Evolutionary conservation across 2,329 filamentous ascomycete species (phyloP), one percentile per base, ranked within the genome.

Genomic region (Alternaria atra): DNA sequence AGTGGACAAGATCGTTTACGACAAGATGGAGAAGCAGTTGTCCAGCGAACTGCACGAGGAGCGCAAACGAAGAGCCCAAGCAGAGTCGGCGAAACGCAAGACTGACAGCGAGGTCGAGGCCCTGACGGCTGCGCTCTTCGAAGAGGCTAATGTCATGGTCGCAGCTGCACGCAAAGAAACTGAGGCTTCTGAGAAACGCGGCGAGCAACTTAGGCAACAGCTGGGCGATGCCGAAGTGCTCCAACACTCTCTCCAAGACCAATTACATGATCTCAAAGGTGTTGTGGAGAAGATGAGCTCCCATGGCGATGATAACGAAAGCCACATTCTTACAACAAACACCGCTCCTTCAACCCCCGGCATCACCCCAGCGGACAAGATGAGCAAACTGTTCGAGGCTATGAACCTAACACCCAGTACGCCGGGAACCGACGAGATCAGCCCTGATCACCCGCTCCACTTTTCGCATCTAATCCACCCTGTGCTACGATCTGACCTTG

Each of bases 61-160:
- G 63, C 72, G 74, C 39, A 75, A 77, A 40, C 75, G 77, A 44
- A 71, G 81, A 50, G 75, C 76, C 8, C 76, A 73, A 6, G 82
- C 81, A 12, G 83, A 85, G 61, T 79, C 79, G 76, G 91, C 92
- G 57, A 97, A 95, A 83, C 92, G 91, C 78, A 89, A 89, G 65
- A 97, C 97, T 30, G 95, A 99, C 77, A 89, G 91, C 69, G 95
- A 99, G 79, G 82, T 99, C 46, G 95, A 98, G 80, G 92, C 89
- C 53, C 80, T 99, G 65, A 98, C 95, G 0, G 89, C 93, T 1
- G 93, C 93, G 29, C 85, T 99, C n/a, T 99, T 99, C 65, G 93
- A 98, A 76, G 94, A 99, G 83, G 95, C 95, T 51, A 98, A 99
- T 81, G 94, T 91, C 79, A 98, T 99, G 94, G 95, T 99, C 53